These are phyloP conservation scores for Acidiella bohemica DNA, from an alignment of 495 filamentous ascomycete species.

Conservation along the genomic window DNA sequence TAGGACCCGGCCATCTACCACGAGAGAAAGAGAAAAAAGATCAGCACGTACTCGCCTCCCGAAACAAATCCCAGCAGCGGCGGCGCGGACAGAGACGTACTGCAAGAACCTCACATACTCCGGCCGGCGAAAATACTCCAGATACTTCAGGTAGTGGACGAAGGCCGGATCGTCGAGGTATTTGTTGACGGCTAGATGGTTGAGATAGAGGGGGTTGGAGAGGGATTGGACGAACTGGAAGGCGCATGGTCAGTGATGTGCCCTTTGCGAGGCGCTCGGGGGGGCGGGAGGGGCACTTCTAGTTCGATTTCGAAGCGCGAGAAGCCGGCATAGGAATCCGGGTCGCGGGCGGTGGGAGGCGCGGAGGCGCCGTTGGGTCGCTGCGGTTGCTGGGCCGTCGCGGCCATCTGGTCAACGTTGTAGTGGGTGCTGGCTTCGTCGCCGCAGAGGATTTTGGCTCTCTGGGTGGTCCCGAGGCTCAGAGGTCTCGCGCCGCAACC, in stretches of 20 bases:
- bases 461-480: too few species aligned
- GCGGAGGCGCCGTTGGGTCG: background rate
- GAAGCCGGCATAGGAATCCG: constrained; percentile 46
- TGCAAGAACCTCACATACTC: constrained; percentile 68
- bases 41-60: too few species aligned
- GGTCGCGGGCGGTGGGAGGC: constrained; percentile 20
- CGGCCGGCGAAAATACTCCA: constrained; percentile 73
- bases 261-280: too few species aligned
- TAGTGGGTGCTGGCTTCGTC: too few species aligned
- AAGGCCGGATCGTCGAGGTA: constrained; percentile 52
- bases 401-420: background rate
- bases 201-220: constrained; percentile 60
- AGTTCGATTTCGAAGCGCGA: constrained; percentile 65
- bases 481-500: too few species aligned
- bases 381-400: background rate
- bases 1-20: constrained; percentile 59
- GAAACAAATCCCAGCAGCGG: background rate
- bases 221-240: constrained; percentile 84
- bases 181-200: constrained; percentile 49
- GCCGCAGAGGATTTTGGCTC: too few species aligned
- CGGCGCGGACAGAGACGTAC: constrained; percentile 13
- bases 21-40: background rate
- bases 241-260: too few species aligned
- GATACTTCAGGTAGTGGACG: constrained; percentile 67
- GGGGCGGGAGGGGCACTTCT: too few species aligned